Conservation (phyloP, 2,329 filamentous ascomycete species). For the Pezicula carpinea region DNA sequence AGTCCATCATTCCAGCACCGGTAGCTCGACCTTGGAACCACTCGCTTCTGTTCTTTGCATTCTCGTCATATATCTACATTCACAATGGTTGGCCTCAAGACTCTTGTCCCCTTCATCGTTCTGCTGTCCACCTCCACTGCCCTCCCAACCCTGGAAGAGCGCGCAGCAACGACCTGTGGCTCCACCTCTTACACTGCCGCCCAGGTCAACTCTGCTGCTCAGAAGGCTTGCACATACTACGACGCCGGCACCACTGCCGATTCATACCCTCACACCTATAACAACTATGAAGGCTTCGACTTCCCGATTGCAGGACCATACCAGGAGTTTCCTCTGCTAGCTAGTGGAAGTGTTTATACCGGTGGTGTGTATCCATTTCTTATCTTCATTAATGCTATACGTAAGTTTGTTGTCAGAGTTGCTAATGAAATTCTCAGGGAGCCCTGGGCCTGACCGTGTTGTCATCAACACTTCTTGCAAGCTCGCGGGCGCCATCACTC, state of each 20-base stretch:
- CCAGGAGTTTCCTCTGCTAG: conserved; percentile 58
- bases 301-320: conserved; percentile 54
- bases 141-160: conserved; percentile 30
- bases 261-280: conserved; percentile 55
- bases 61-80: too few species aligned
- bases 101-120: conserved; percentile 8
- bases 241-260: conserved; percentile 29
- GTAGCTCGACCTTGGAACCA: too few species aligned
- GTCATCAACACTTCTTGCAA: conserved; percentile 53
- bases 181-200: conserved; percentile 44
- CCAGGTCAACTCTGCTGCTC: conserved; percentile 44
- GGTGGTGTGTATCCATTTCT: conserved; percentile 40
- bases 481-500: conserved; percentile 62
- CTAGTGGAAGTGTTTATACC: conserved; percentile 38
- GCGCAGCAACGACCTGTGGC: conserved; percentile 48
- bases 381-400: background rate
- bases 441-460: conserved; percentile 63
- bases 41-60: too few species aligned
- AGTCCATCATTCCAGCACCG: too few species aligned
- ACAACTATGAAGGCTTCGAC: conserved; percentile 58
- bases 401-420: conserved; percentile 5
- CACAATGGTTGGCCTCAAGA: too few species aligned
- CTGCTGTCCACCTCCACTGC: conserved; percentile 6
- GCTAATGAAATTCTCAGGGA: conserved; percentile 34
- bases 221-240: conserved; percentile 48